phyloP scores from a whole-genome alignment of 2,329 filamentous ascomycete species.

The Fusarium denticulatum region DNA sequence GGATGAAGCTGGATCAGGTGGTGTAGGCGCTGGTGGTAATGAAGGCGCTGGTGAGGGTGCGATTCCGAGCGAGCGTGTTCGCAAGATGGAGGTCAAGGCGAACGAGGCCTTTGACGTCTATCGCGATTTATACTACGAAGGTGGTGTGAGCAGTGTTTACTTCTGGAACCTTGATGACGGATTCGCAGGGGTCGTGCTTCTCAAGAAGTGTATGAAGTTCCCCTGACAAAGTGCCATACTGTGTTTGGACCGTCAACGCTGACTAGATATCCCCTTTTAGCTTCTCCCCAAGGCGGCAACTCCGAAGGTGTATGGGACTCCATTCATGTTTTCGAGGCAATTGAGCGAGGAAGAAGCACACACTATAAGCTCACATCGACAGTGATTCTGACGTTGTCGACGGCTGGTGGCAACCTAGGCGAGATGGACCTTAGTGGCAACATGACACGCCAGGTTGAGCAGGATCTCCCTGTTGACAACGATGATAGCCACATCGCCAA shows the following conservation, averaged over 20 bases:
- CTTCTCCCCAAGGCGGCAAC: conserved; percentile 70
- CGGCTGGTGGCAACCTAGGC: conserved; percentile 68
- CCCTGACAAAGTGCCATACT: neutral
- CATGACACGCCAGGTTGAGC: conserved; percentile 96
- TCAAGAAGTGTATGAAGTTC: conserved; percentile 82
- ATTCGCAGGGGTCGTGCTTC: conserved; percentile 92
- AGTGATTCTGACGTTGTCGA: conserved; percentile 89
- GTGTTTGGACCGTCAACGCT: neutral
- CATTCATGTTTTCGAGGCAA: conserved; percentile 98
- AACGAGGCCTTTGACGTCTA: conserved; percentile 99
- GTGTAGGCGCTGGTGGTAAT: conserved; percentile 62
- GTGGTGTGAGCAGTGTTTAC: conserved; percentile 94
- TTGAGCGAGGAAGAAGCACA: conserved; percentile 87
- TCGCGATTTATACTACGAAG: conserved; percentile 95
- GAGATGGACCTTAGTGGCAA: conserved; percentile 94
- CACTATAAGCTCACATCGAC: conserved; percentile 99
- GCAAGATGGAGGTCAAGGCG: conserved; percentile 91
- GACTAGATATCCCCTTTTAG: conserved; percentile 52
- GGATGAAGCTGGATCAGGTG: conserved; percentile 68
- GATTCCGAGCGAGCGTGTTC: conserved; percentile 87
- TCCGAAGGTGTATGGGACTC: conserved; percentile 93
- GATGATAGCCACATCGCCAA: conserved; percentile 96
- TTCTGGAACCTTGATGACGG: conserved; percentile 99
- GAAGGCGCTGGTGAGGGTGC: conserved; percentile 79
- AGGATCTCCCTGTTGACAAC: conserved; percentile 87